A percentile compares a stretch with the other conserved stretches of the same genome.
Conservation (phyloP, 129 eudicot species). For the Sambucus nigra region DNA sequence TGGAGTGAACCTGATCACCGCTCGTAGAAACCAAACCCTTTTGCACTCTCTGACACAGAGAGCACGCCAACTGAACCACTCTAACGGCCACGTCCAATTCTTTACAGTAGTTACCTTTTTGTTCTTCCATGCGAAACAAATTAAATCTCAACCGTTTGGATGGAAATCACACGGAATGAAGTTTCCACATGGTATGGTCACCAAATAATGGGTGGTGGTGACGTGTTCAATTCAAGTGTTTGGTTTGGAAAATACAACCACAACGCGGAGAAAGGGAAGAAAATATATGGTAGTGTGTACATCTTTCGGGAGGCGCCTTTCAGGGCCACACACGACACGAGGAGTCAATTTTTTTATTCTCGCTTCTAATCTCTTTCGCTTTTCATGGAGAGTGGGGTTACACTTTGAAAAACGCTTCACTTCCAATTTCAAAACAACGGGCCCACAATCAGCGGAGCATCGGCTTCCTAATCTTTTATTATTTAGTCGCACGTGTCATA, state of each 20-base stretch:
- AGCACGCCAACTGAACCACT: slow-evolving; percentile 77
- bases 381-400: too few species aligned
- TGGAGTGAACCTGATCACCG: slow-evolving; percentile 56
- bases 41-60: slow-evolving; percentile 63
- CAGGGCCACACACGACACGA: too few species aligned
- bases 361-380: too few species aligned
- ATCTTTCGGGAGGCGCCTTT: too few species aligned
- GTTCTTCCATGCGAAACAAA: slow-evolving; percentile 15
- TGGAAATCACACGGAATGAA: neutral
- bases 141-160: neutral
- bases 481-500: too few species aligned
- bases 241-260: neutral
- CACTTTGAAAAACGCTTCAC: too few species aligned
- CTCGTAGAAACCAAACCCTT: slow-evolving; percentile 39
- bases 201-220: neutral
- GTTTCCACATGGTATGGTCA: neutral
- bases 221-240: neutral
- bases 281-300: too few species aligned
- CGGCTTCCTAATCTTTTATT: too few species aligned
- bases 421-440: too few species aligned
- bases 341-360: too few species aligned
- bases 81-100: slow-evolving; percentile 84
- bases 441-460: too few species aligned
- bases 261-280: neutral
- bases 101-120: slow-evolving; percentile 24